Percentiles rank a stretch among this genome's conserved stretches.
phyloP scores from a whole-genome alignment of 2,329 filamentous ascomycete genomes.

The Ophiostoma australiae region DNA sequence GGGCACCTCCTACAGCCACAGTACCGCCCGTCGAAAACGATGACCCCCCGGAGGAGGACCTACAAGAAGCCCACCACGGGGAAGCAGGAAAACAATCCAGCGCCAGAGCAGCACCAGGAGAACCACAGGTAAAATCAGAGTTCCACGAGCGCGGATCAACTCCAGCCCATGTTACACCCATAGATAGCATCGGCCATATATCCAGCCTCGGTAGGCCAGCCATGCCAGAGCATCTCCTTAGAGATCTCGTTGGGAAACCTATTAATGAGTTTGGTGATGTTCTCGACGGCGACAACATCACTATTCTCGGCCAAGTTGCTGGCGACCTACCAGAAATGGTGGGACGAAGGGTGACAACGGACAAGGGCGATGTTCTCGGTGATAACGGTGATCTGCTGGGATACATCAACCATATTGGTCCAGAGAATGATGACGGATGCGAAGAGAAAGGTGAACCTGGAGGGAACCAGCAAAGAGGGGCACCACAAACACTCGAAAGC shows the following conservation, averaged over 20 bases:
- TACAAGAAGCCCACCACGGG: background rate
- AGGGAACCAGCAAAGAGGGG: background rate
- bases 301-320: background rate
- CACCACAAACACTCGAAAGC: constrained; percentile 1
- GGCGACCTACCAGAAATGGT: background rate
- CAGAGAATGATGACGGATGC: background rate
- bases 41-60: background rate
- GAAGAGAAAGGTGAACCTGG: background rate
- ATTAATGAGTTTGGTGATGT: background rate
- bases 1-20: background rate
- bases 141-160: background rate
- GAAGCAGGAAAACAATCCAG: background rate
- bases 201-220: background rate
- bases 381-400: background rate
- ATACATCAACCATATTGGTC: background rate
- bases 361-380: background rate
- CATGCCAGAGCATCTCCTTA: background rate
- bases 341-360: background rate
- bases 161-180: background rate
- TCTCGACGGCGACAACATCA: background rate
- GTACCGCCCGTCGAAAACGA: background rate
- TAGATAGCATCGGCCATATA: background rate
- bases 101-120: background rate
- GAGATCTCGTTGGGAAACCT: background rate
- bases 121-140: background rate